These are phyloP conservation scores for Nowakowskiella sp. DNA, from an alignment of 192 early-diverging fungal species.

Conservation along the genomic window DNA sequence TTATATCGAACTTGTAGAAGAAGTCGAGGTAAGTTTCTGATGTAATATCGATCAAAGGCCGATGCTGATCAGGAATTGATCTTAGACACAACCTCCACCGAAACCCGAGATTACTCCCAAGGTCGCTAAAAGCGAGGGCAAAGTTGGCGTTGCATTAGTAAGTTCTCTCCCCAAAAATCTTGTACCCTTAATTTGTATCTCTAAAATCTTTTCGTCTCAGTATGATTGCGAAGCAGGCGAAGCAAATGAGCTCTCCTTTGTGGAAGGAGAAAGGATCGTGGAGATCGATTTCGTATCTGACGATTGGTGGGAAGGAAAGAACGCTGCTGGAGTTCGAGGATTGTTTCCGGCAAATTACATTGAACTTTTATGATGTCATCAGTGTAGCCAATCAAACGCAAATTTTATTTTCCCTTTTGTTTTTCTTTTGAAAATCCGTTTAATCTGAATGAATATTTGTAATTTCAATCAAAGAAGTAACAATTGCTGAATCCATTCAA, in stretches of 20 bases:
- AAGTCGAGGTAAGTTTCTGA: conserved; percentile 4
- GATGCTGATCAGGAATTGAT: background rate
- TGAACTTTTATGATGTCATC: no score
- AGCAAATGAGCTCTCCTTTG: conserved; percentile 79
- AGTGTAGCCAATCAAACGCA: no score
- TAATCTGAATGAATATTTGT: no score
- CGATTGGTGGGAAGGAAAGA: conserved; percentile 94
- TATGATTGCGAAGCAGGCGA: conserved; percentile 86
- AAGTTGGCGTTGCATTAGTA: background rate
- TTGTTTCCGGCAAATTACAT: conserved; percentile 70
- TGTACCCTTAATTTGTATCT: background rate
- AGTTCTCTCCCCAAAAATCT: background rate
- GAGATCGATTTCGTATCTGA: conserved; percentile 74
- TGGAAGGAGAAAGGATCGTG: conserved; percentile 62
- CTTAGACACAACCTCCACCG: conserved; percentile 1
- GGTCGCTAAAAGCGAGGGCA: background rate
- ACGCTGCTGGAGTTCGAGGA: conserved; percentile 65
- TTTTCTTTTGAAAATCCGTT: no score
- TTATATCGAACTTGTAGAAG: conserved; percentile 25
- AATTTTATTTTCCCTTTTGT: no score
- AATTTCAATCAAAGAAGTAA: no score
- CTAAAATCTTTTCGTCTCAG: background rate
- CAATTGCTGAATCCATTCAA: no score
- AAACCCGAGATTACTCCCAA: conserved; percentile 13
- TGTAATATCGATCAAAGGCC: background rate